Percentiles rank a stretch among this genome's conserved stretches.
Conservation (phyloP, 2,329 filamentous ascomycete species). For the Corinectria fuckeliana region DNA sequence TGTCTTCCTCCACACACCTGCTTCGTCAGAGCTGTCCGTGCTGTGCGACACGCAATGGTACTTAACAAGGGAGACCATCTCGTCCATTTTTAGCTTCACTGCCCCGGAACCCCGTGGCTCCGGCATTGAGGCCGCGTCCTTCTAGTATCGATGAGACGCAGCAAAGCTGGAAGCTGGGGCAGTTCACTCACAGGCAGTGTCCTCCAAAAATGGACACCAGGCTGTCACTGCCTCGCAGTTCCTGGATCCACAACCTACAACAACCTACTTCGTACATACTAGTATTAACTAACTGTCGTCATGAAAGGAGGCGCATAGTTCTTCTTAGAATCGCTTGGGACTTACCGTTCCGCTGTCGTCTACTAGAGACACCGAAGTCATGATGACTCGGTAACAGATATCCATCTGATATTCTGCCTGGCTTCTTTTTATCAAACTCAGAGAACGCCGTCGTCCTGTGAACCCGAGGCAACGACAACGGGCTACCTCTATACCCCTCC, state of each 20-base stretch:
- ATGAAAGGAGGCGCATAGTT: neutral
- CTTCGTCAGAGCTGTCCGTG: slow-evolving; percentile 16
- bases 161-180: slow-evolving; percentile 2
- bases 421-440: neutral
- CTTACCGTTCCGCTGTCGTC: slow-evolving; percentile 5
- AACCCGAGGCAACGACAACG: neutral
- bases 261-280: too few species aligned
- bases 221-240: slow-evolving; percentile 1
- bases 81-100: slow-evolving; percentile 19
- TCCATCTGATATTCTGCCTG: slow-evolving; percentile 1
- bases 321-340: neutral
- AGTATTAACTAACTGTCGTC: too few species aligned
- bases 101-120: slow-evolving; percentile 7
- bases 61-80: neutral
- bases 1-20: slow-evolving; percentile 1
- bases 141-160: slow-evolving; percentile 3
- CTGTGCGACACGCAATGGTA: slow-evolving; percentile 17
- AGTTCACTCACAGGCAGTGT: slow-evolving; percentile 9
- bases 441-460: neutral
- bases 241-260: neutral
- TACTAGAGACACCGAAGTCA: neutral
- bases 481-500: neutral
- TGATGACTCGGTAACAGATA: neutral
- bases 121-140: slow-evolving; percentile 10
- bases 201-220: slow-evolving; percentile 13